A percentile compares a stretch with the other conserved stretches of the same genome.
These are phyloP conservation scores for Wickerhamomyces mucosus DNA, from an alignment of 805 yeast genomes.

Conservation along the genomic window DNA sequence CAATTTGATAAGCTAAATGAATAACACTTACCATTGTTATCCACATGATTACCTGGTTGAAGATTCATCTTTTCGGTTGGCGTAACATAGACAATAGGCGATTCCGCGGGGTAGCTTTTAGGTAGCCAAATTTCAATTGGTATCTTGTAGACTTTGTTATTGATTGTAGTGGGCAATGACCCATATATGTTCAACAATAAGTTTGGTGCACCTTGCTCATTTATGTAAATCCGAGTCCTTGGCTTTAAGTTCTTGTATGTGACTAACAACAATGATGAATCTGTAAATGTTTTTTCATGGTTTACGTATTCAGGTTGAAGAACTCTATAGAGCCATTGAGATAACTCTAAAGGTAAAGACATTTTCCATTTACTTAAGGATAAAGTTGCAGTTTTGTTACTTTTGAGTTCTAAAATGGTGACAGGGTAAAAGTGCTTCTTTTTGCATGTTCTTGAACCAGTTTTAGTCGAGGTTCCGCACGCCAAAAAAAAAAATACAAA, in stretches of 20 bases:
- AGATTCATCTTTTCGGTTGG: constrained; percentile 40
- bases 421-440: no score
- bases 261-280: constrained; percentile 45
- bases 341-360: constrained; percentile 21
- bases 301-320: constrained; percentile 50
- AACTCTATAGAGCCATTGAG: constrained; percentile 51
- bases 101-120: constrained; percentile 48
- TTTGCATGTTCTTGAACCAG: no score
- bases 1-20: constrained; percentile 47
- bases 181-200: constrained; percentile 63
- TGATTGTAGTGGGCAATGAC: constrained; percentile 27
- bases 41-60: constrained; percentile 59
- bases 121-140: constrained; percentile 78
- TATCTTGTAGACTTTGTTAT: constrained; percentile 26
- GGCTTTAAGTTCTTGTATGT: constrained; percentile 47
- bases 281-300: constrained; percentile 52
- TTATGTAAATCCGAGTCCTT: constrained; percentile 55
- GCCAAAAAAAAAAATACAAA: no score
- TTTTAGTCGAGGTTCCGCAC: no score
- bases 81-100: constrained; percentile 59
- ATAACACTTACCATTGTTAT: constrained; percentile 60
- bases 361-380: constrained; percentile 4
- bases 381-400: background rate
- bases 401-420: no score
- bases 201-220: constrained; percentile 45